phyloP scores from a whole-genome alignment of 208 protist genomes.

The Novymonas esmeraldas region DNA sequence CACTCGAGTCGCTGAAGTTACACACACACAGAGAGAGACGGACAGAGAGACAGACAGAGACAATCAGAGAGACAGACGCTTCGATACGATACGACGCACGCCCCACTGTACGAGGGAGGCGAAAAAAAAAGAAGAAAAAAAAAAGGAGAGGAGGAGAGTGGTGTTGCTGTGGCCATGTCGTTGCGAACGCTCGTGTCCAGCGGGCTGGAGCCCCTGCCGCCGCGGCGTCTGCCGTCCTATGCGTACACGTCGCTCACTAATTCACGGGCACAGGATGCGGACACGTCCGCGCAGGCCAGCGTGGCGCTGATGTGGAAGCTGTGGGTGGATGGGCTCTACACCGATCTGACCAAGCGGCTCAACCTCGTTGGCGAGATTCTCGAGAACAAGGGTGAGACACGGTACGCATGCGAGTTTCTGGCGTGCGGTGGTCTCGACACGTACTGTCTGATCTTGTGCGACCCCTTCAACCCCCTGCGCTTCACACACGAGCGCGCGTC shows the following conservation, averaged over 20 bases:
- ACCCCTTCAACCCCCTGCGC: constrained; percentile 37
- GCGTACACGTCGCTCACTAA: constrained; percentile 1
- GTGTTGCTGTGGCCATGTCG: neutral
- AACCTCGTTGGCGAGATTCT: constrained; percentile 38
- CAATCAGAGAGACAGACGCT: too few species aligned
- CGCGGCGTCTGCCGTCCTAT: constrained; percentile 21
- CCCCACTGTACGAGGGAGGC: too few species aligned
- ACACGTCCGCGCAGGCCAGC: constrained; percentile 4
- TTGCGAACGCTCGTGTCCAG: constrained; percentile 21
- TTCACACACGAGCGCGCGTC: constrained; percentile 10
- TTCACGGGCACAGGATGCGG: neutral
- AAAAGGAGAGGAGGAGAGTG: neutral
- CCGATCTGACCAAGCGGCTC: constrained; percentile 20
- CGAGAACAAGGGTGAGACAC: constrained; percentile 46
- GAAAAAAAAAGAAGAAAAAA: neutral
- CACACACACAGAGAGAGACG: too few species aligned
- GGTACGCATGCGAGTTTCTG: constrained; percentile 57
- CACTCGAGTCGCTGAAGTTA: too few species aligned
- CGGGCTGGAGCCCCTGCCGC: constrained; percentile 27
- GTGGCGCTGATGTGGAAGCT: constrained; percentile 24
- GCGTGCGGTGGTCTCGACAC: constrained; percentile 67
- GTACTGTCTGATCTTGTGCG: constrained; percentile 70
- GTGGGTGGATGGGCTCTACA: constrained; percentile 30
- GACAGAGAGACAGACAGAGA: too few species aligned
- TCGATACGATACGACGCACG: too few species aligned